These are phyloP conservation scores for Prunus yedoensis DNA, from an alignment of 331 rosid genomes.

Conservation along the genomic window DNA sequence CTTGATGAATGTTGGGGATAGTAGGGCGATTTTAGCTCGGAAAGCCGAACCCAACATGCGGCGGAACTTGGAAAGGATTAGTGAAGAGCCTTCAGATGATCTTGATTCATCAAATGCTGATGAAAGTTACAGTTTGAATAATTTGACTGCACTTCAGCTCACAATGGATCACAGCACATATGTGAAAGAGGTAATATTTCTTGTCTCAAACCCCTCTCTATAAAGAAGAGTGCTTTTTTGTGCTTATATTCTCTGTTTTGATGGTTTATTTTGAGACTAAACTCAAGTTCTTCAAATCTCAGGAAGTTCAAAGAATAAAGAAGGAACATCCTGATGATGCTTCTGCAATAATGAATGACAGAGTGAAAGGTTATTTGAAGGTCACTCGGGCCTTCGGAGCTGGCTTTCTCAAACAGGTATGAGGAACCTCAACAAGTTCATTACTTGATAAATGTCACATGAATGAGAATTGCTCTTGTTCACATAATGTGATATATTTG, in stretches of 20 bases:
- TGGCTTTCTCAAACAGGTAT: constrained; percentile 88
- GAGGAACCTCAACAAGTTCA: background rate
- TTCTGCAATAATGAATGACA: constrained; percentile 51
- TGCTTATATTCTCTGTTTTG: background rate
- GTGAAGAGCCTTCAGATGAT: constrained; percentile 28
- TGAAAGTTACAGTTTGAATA: constrained; percentile 14
- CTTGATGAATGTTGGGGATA: constrained; percentile 91
- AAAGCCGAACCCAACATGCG: constrained; percentile 25
- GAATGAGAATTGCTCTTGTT: no score
- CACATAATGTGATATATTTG: background rate
- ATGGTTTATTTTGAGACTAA: background rate
- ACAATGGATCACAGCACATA: constrained; percentile 72
- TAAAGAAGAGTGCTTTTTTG: background rate
- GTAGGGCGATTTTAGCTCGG: constrained; percentile 64
- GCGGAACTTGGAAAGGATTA: constrained; percentile 29
- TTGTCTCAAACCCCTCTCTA: background rate
- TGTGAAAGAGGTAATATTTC: constrained; percentile 51
- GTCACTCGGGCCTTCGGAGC: constrained; percentile 91
- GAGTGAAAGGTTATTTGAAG: constrained; percentile 82
- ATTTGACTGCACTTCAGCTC: constrained; percentile 53
- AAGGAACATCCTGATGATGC: constrained; percentile 79
- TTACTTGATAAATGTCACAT: background rate
- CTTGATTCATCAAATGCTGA: constrained; percentile 24
- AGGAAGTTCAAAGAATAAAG: constrained; percentile 80
- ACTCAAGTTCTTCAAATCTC: constrained; percentile 11